These are phyloP conservation scores for Monosiga brevicollis DNA, from an alignment of 78 protist species.

Conservation along the genomic window DNA sequence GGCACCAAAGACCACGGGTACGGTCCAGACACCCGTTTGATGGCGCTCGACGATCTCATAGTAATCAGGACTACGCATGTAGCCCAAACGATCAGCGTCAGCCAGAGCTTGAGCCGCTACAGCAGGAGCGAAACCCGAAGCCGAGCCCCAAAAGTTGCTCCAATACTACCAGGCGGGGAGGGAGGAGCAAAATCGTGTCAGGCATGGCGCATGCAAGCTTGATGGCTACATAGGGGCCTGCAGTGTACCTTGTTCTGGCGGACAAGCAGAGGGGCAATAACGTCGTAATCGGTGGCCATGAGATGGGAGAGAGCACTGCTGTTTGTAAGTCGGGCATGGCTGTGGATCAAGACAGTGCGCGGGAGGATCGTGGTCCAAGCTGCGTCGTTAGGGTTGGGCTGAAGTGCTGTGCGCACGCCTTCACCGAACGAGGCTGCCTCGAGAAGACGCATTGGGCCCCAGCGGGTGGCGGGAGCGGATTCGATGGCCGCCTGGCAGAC, in stretches of 20 bases:
- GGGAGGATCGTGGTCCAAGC: background rate
- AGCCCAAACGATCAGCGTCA: too few relatives aligned
- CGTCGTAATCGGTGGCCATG: background rate
- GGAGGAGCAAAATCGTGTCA: background rate
- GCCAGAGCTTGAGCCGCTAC: background rate
- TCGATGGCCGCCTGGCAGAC: too few relatives aligned
- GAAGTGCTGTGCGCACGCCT: too few relatives aligned
- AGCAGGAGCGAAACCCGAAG: background rate
- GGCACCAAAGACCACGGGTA: background rate
- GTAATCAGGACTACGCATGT: background rate
- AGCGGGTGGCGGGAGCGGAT: too few relatives aligned
- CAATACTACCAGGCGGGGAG: background rate
- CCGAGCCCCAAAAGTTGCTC: background rate
- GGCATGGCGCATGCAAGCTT: background rate
- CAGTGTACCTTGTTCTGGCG: background rate
- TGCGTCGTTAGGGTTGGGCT: too few relatives aligned
- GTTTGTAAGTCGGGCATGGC: background rate
- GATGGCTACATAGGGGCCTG: background rate
- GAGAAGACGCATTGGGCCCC: too few relatives aligned
- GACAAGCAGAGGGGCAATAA: background rate
- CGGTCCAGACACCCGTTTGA: background rate
- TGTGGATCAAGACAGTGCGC: background rate
- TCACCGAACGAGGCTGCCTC: too few relatives aligned
- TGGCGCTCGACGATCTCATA: background rate
- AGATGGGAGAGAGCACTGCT: background rate